phyloP scores from a whole-genome alignment of 2,329 filamentous ascomycete species.

The Penicillium oxalicum region DNA sequence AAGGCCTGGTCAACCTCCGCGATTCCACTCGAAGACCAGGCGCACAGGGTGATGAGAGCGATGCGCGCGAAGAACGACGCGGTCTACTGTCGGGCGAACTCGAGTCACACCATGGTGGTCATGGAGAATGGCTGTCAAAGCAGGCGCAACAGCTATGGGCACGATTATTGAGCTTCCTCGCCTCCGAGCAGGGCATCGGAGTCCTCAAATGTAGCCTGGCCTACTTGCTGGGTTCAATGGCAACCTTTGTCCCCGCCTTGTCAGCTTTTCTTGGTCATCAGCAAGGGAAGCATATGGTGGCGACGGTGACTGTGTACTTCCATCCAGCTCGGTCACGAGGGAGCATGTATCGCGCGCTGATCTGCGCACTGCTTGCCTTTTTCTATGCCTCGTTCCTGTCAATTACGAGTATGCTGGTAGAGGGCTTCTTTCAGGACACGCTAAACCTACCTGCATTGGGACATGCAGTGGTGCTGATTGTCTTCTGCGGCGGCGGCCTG shows the following conservation, averaged over 20 bases:
- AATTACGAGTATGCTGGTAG: slow-evolving; percentile 81
- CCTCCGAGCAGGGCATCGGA: slow-evolving; percentile 67
- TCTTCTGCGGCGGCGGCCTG: slow-evolving; percentile 80
- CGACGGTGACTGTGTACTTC: slow-evolving; percentile 91
- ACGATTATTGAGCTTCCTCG: slow-evolving; percentile 54
- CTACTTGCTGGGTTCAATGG: slow-evolving; percentile 78
- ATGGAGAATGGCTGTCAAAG: slow-evolving; percentile 13
- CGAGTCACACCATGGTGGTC: slow-evolving; percentile 9
- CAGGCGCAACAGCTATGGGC: slow-evolving; percentile 33
- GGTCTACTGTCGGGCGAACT: slow-evolving; percentile 29
- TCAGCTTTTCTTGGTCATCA: slow-evolving; percentile 70
- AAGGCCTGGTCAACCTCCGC: slow-evolving; percentile 71
- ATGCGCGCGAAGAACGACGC: slow-evolving; percentile 34
- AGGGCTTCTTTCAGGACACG: slow-evolving; percentile 66
- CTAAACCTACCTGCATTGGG: slow-evolving; percentile 63
- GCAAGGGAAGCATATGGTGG: slow-evolving; percentile 90
- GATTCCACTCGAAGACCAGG: slow-evolving; percentile 38
- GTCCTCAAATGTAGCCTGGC: slow-evolving; percentile 89
- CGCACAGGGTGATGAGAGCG: slow-evolving; percentile 3
- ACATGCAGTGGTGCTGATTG: slow-evolving; percentile 69
- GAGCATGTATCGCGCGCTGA: slow-evolving; percentile 79
- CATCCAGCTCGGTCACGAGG: slow-evolving; percentile 81
- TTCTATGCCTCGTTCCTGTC: slow-evolving; percentile 70
- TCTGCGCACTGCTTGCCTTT: slow-evolving; percentile 72
- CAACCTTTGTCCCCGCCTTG: slow-evolving; percentile 71